Evolutionary conservation across 208 protist genomes (phyloP).

Genomic region (Wallacemonas rigidus): DNA sequence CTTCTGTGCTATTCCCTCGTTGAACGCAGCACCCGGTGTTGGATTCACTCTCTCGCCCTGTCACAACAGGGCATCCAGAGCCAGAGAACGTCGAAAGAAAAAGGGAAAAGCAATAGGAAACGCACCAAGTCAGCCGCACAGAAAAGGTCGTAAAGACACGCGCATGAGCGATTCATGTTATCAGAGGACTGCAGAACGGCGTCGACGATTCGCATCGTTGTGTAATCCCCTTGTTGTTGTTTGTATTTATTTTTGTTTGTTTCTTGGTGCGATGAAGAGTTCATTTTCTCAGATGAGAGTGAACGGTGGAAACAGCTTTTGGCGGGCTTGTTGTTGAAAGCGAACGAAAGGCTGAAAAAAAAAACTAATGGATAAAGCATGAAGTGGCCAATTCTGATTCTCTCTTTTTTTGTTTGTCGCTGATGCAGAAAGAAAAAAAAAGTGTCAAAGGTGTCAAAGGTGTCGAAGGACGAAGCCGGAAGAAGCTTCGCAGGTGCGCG

Average conservation of each 20-base stretch:
- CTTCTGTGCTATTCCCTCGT: too few relatives aligned
- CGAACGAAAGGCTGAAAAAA: not conserved
- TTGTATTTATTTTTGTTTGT: constrained; percentile 7
- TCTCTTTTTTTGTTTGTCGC: constrained; percentile 12
- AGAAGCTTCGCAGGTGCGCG: too few relatives aligned
- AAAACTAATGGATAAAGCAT: not conserved
- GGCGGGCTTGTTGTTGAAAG: not conserved
- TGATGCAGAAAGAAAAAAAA: constrained; percentile 10
- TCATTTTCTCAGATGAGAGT: not conserved
- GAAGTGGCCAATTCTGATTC: not conserved
- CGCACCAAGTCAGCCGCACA: not conserved
- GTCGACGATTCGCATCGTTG: not conserved
- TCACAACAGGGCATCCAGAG: not conserved
- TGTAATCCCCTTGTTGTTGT: not conserved
- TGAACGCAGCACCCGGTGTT: not conserved
- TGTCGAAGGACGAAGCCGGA: too few relatives aligned
- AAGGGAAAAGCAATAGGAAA: not conserved
- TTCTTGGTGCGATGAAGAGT: constrained; percentile 5
- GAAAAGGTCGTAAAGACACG: not conserved
- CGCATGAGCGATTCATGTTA: not conserved
- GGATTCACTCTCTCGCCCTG: not conserved
- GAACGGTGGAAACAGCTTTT: not conserved
- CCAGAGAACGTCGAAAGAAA: constrained; percentile 6
- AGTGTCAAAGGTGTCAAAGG: not conserved
- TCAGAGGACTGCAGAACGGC: not conserved